Conservation (phyloP, 495 filamentous ascomycete species). For the Pseudomonodictys pantanalensis region DNA sequence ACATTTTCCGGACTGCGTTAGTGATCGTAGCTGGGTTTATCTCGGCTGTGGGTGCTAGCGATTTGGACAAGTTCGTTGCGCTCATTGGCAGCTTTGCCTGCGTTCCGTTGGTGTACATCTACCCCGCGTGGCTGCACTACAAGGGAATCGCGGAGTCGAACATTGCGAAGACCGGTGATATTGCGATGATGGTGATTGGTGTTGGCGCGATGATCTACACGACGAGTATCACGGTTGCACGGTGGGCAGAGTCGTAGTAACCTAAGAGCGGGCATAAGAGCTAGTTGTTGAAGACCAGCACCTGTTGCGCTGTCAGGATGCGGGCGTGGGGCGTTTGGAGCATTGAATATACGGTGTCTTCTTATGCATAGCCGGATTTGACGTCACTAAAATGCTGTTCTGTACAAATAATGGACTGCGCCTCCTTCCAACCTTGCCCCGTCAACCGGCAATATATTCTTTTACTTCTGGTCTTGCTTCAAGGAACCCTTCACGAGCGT, state of each 20-base stretch:
- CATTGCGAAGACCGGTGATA: constrained; percentile 51
- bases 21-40: constrained; percentile 52
- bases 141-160: constrained; percentile 53
- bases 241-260: constrained; percentile 26
- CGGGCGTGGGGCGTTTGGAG: too few relatives aligned
- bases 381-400: too few relatives aligned
- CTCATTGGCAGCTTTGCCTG: constrained; percentile 63
- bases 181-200: constrained; percentile 55
- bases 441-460: too few relatives aligned
- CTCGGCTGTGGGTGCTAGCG: constrained; percentile 53
- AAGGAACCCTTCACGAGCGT: too few relatives aligned
- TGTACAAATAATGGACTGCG: too few relatives aligned
- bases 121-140: constrained; percentile 56
- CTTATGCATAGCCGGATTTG: too few relatives aligned
- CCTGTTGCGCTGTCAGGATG: too few relatives aligned
- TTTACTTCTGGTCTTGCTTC: too few relatives aligned
- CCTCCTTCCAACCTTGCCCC: too few relatives aligned
- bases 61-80: constrained; percentile 64
- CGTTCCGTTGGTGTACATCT: constrained; percentile 49
- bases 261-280: too few relatives aligned
- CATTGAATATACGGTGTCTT: too few relatives aligned
- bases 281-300: too few relatives aligned
- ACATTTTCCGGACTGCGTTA: constrained; percentile 51
- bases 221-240: constrained; percentile 51
- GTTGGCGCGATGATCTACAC: constrained; percentile 62